Evolutionary conservation across 306 rosid genomes (phyloP).

Genomic region (Astragalus glycyphyllos): DNA sequence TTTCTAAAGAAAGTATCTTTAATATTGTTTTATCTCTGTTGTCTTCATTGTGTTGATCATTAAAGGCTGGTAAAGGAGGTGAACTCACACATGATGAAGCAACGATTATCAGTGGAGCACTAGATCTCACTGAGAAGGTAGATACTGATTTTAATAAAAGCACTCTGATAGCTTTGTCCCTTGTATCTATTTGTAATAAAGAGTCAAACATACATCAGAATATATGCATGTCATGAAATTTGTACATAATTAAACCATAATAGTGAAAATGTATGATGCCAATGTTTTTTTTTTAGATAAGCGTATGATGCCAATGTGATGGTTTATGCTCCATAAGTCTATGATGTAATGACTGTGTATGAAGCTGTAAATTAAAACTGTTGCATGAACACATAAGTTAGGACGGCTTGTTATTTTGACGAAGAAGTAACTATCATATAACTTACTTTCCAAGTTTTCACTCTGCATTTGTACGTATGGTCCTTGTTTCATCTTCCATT

Average conservation of each 20-base stretch:
- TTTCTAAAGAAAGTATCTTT: constrained; percentile 22
- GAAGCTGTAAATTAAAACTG: constrained; percentile 18
- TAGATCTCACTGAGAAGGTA: constrained; percentile 93
- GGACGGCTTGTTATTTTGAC: constrained; percentile 17
- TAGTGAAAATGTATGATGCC: background rate
- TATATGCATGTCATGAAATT: constrained; percentile 7
- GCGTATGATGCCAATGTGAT: background rate
- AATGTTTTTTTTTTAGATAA: no score
- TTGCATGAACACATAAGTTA: constrained; percentile 15
- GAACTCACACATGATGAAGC: constrained; percentile 97
- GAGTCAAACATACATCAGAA: background rate
- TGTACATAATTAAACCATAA: background rate
- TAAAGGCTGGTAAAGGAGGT: constrained; percentile 95
- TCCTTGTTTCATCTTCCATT: constrained; percentile 26
- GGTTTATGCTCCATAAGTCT: constrained; percentile 12
- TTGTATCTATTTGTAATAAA: background rate
- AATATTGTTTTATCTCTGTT: constrained; percentile 10
- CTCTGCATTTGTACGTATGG: background rate
- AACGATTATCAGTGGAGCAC: constrained; percentile 91
- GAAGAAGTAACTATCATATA: constrained; percentile 17
- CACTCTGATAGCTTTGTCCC: constrained; percentile 9
- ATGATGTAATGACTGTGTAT: background rate
- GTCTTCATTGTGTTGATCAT: constrained; percentile 37
- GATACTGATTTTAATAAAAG: constrained; percentile 25
- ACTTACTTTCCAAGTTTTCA: constrained; percentile 15